A percentile compares a stretch with the other conserved stretches of the same genome.
Evolutionary conservation across 2,329 filamentous ascomycete genomes (phyloP).

Genomic region (Xylogone sp.): DNA sequence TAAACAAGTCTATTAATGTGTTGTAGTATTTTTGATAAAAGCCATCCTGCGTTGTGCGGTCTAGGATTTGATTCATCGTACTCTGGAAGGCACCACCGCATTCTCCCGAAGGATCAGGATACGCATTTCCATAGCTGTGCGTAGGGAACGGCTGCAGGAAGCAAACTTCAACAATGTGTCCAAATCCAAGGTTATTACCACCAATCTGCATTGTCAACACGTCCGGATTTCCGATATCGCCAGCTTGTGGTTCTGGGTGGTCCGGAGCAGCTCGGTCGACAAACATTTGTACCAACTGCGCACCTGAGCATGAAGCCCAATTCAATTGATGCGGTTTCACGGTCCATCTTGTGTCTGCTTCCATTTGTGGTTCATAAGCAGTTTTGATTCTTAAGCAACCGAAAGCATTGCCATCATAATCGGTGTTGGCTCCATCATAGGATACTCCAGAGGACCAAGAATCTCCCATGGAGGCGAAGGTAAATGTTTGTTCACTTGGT

Average conservation of each 20-base stretch:
- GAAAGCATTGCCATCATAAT: not conserved
- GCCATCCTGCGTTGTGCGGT: not conserved
- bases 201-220: not conserved
- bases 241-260: not conserved
- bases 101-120: not conserved
- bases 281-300: not conserved
- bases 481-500: not conserved
- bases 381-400: not conserved
- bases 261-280: not conserved
- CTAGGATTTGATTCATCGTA: not conserved
- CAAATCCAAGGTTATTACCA: not conserved
- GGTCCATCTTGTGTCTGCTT: not conserved
- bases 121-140: not conserved
- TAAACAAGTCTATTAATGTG: not conserved
- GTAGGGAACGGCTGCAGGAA: not conserved
- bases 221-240: not conserved
- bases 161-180: not conserved
- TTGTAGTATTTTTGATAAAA: not conserved
- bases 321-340: not conserved
- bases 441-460: conserved; percentile 6
- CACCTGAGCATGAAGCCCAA: not conserved
- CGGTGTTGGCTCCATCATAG: conserved; percentile 1
- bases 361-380: not conserved
- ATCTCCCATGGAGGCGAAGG: conserved; percentile 1
- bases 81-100: not conserved